phyloP scores from a whole-genome alignment of 305 asterid species.

The Petunia hybrid region DNA sequence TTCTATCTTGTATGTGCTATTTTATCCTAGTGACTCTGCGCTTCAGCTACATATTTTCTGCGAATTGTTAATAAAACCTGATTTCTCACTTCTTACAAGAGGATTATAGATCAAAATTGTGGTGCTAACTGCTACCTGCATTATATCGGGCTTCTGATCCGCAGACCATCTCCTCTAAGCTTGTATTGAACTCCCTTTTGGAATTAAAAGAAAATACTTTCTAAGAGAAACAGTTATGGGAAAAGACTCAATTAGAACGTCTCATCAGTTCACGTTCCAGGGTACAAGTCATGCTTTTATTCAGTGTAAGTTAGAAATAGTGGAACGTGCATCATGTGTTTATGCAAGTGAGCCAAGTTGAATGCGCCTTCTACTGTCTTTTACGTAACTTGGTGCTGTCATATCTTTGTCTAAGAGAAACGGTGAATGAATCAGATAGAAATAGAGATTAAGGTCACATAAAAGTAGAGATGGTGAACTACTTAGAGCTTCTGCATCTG shows the following conservation, averaged over 20 bases:
- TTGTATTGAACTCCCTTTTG: neutral
- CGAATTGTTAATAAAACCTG: neutral
- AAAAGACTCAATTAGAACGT: neutral
- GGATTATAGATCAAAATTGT: neutral
- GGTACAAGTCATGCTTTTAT: neutral
- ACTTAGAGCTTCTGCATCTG: too few relatives aligned
- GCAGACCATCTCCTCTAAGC: neutral
- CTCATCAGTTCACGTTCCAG: neutral
- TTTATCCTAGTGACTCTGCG: neutral
- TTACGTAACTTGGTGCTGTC: neutral
- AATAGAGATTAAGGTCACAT: too few relatives aligned
- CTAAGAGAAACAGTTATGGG: neutral
- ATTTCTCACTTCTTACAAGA: neutral
- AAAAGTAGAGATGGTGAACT: too few relatives aligned
- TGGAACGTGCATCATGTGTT: neutral
- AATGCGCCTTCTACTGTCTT: neutral
- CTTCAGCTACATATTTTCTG: neutral
- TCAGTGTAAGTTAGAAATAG: neutral
- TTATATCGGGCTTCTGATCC: neutral
- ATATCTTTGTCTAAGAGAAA: neutral
- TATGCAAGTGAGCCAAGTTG: neutral
- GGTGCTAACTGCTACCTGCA: neutral
- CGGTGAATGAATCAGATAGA: neutral
- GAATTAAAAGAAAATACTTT: neutral
- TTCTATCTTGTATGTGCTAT: neutral